These are phyloP conservation scores for Noccaea caerulescens DNA, from an alignment of 345 rosid species.

Conservation along the genomic window DNA sequence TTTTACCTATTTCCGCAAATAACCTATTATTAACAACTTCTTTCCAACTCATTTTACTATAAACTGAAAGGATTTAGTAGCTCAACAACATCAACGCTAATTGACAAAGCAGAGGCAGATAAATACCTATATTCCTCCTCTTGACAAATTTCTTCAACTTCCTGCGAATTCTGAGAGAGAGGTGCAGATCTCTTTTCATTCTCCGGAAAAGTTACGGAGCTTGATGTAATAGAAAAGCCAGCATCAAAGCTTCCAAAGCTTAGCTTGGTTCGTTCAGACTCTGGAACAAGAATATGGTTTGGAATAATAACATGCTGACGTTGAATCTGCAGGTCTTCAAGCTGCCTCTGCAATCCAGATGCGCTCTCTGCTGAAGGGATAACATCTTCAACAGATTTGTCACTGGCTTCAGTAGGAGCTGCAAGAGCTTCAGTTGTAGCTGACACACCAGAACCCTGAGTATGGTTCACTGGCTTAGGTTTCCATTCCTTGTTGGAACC, in stretches of 20 bases:
- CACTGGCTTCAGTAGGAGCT: slow-evolving; percentile 53
- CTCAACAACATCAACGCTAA: slow-evolving; percentile 15
- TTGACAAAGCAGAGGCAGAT: slow-evolving; percentile 19
- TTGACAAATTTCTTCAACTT: slow-evolving; percentile 59
- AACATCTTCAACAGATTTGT: slow-evolving; percentile 48
- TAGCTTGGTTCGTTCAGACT: slow-evolving; percentile 81
- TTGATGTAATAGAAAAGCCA: slow-evolving; percentile 62
- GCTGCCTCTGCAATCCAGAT: slow-evolving; percentile 68
- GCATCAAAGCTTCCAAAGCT: slow-evolving; percentile 97
- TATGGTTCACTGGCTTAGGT: slow-evolving; percentile 69
- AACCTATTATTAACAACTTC: not conserved
- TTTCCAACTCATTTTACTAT: slow-evolving; percentile 14
- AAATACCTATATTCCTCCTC: slow-evolving; percentile 61
- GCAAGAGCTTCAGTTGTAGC: slow-evolving; percentile 54
- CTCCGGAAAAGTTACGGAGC: slow-evolving; percentile 50
- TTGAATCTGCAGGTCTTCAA: slow-evolving; percentile 73
- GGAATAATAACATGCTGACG: slow-evolving; percentile 95
- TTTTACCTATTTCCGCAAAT: slow-evolving; percentile 5
- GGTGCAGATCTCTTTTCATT: slow-evolving; percentile 69
- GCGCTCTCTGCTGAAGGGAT: slow-evolving; percentile 62
- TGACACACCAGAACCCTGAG: slow-evolving; percentile 56
- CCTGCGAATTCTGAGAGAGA: slow-evolving; percentile 66
- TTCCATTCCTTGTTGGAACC: slow-evolving; percentile 87
- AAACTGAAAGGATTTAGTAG: slow-evolving; percentile 5
- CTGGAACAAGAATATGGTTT: slow-evolving; percentile 89